Evolutionary conservation across 345 rosid genomes (phyloP).

Genomic region (Hirschfeldia incana): DNA sequence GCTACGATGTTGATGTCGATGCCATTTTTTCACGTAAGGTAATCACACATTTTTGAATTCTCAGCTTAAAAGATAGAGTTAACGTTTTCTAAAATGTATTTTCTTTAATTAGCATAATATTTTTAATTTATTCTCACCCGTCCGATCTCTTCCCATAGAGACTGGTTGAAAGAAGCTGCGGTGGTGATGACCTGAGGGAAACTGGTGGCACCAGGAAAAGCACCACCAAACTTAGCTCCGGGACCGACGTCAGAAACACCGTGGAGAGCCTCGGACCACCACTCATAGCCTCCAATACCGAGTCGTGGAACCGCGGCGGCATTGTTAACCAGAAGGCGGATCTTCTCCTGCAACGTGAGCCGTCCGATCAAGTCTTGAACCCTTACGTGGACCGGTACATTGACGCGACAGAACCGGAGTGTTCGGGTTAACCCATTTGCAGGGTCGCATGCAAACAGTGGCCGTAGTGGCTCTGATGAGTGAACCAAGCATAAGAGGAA

Average conservation of each 20-base stretch:
- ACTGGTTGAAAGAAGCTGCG: conserved; percentile 85
- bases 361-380: conserved; percentile 75
- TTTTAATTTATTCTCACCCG: conserved; percentile 48
- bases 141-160: conserved; percentile 88
- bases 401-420: conserved; percentile 54
- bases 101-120: background rate
- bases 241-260: conserved; percentile 84
- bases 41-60: background rate
- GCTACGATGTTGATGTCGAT: conserved; percentile 9
- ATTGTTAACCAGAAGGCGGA: conserved; percentile 68
- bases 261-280: conserved; percentile 99
- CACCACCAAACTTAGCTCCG: conserved; percentile 68
- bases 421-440: conserved; percentile 51
- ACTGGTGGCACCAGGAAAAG: conserved; percentile 79
- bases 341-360: conserved; percentile 80
- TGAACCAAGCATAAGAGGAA: conserved; percentile 22
- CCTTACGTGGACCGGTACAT: conserved; percentile 61
- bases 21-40: conserved; percentile 23
- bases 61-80: background rate
- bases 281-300: conserved; percentile 83
- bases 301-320: conserved; percentile 78
- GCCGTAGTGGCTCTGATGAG: conserved; percentile 39
- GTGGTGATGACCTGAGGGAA: conserved; percentile 95
- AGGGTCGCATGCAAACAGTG: conserved; percentile 70
- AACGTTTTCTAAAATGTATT: background rate